Conservation (phyloP, 108 stramenopile species). For the Cyclotella cryptica region DNA sequence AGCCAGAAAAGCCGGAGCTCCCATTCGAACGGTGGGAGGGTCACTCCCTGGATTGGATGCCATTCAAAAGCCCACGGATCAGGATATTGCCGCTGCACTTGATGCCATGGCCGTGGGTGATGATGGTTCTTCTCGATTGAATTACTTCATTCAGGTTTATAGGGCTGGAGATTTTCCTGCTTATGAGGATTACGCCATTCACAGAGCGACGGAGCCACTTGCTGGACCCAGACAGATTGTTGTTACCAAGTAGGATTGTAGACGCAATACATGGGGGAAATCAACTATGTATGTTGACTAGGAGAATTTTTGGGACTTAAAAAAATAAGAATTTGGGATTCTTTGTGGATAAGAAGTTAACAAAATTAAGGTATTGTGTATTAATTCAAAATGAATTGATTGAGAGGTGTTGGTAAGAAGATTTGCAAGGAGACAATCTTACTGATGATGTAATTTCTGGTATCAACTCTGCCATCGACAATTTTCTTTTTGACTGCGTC, state of each 20-base stretch:
- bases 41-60: slow-evolving; percentile 69
- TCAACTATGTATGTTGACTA: too few relatives aligned
- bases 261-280: too few relatives aligned
- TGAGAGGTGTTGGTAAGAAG: too few relatives aligned
- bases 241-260: slow-evolving; percentile 72
- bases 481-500: too few relatives aligned
- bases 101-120: slow-evolving; percentile 78
- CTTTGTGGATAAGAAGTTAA: too few relatives aligned
- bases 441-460: too few relatives aligned
- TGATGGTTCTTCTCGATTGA: slow-evolving; percentile 68
- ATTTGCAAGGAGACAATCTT: too few relatives aligned
- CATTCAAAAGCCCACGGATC: slow-evolving; percentile 62
- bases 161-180: slow-evolving; percentile 85
- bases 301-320: too few relatives aligned
- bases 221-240: slow-evolving; percentile 83
- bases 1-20: slow-evolving; percentile 70
- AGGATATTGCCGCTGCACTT: slow-evolving; percentile 72
- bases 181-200: slow-evolving; percentile 85
- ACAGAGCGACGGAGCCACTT: slow-evolving; percentile 73
- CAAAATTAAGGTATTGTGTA: too few relatives aligned
- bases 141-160: slow-evolving; percentile 87
- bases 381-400: too few relatives aligned
- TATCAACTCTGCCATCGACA: too few relatives aligned
- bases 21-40: slow-evolving; percentile 79
- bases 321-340: too few relatives aligned